These are phyloP conservation scores for Styphnolobium japonicum DNA, from an alignment of 306 rosid species.

Conservation along the genomic window DNA sequence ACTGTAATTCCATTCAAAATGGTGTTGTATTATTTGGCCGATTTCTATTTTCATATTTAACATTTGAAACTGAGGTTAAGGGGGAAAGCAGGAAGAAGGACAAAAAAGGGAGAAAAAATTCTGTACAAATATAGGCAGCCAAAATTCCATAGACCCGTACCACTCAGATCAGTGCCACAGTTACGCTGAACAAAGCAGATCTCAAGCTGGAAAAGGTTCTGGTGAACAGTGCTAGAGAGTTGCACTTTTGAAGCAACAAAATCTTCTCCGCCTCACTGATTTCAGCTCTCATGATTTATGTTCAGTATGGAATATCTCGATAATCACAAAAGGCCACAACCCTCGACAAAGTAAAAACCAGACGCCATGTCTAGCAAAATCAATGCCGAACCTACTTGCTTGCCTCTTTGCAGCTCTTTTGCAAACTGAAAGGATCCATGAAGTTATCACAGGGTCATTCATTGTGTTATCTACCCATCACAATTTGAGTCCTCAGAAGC, in stretches of 20 bases:
- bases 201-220: conserved; percentile 23
- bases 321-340: conserved; percentile 29
- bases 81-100: background rate
- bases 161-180: conserved; percentile 26
- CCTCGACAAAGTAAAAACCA: conserved; percentile 35
- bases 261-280: conserved; percentile 19
- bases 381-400: conserved; percentile 20
- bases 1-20: conserved; percentile 23
- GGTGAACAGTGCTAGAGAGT: conserved; percentile 20
- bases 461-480: conserved; percentile 31
- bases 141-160: conserved; percentile 48
- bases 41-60: conserved; percentile 44
- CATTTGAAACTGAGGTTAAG: conserved; percentile 41
- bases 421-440: conserved; percentile 23
- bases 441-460: background rate
- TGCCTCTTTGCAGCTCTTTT: conserved; percentile 13
- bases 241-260: conserved; percentile 23
- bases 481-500: conserved; percentile 42
- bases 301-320: conserved; percentile 24
- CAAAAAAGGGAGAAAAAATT: conserved; percentile 5
- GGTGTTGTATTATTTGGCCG: conserved; percentile 56
- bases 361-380: conserved; percentile 36
- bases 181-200: conserved; percentile 29
- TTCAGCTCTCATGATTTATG: conserved; percentile 34
- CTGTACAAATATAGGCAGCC: conserved; percentile 68